Evolutionary conservation across 169 alveolate species (phyloP), one percentile per base, ranked within the genome.

Genomic region (Cryptosporidium xiaoi): DNA sequence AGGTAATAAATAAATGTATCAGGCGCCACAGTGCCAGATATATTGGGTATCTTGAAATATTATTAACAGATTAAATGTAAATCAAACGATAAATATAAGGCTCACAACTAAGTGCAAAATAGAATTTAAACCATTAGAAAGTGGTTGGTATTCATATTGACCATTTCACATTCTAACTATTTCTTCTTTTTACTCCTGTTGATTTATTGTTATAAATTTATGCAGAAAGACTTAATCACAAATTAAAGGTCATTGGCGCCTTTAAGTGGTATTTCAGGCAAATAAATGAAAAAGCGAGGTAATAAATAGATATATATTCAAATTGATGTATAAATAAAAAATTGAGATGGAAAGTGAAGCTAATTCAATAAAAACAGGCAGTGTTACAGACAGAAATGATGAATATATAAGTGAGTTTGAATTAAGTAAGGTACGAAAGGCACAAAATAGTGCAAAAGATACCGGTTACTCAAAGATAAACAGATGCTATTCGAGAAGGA

Each of bases 231-330:
- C 0, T 40, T 3, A 40, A 8, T 8, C 48, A 8, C 27, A 8
- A 1, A 40, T 40, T 40, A 40, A 40, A 53, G 27, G 58, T 16
- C 36, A 10, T 69, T 69, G 66, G 58, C 83, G 83, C 83, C 83
- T 31, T 48, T 51, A 51, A 69, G 83, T 69, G 83, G 83, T 69
- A 46, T 33, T 69, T 69, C 44, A 33, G 82, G 24, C 82, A 36
- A 67, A 16, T 36, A 44, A 13, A 2, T 50, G 34, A 67, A 50
- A 50, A 50, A 67, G 82, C 50, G 50, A 50, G 36, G 55, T 51
- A n/a, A 51, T 56, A 53, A 69, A 69, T 20, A 51, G 66, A 56
- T 29, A 29, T 18, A 53, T 20, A 44, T 66, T n/a, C 13, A 69
- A 69, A 66, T 69, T 31, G n/a, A 18, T 69, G 6, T 13, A 4